A percentile compares a stretch with the other conserved stretches of the same genome.
phyloP scores from a whole-genome alignment of 2,329 filamentous ascomycete genomes.

The Neonectria coccinea region DNA sequence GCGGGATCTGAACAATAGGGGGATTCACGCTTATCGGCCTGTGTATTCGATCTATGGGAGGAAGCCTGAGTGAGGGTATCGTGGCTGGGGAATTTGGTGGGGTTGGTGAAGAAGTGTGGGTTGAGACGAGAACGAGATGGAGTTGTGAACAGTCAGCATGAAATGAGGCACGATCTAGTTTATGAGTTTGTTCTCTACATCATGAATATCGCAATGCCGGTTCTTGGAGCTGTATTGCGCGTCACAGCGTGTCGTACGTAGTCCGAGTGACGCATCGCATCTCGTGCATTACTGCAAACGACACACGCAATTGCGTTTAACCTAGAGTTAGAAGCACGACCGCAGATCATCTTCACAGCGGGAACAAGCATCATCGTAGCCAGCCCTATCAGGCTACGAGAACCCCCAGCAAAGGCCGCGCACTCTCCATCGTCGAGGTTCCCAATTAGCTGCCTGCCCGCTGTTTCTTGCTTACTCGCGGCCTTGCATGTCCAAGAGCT shows the following conservation, averaged over 20 bases:
- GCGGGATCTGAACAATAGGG: slow-evolving; percentile 23
- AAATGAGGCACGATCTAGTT: background rate
- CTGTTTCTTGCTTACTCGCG: background rate
- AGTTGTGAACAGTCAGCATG: background rate
- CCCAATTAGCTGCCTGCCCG: too few species aligned
- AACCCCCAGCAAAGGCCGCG: background rate
- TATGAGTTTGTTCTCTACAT: background rate
- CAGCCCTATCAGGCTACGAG: background rate
- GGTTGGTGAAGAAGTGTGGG: background rate
- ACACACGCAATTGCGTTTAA: background rate
- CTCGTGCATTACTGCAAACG: background rate
- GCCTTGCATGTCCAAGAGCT: slow-evolving; percentile 11
- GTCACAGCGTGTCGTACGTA: background rate
- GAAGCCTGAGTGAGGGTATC: slow-evolving; percentile 19
- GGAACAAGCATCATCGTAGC: background rate
- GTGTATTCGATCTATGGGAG: slow-evolving; percentile 33
- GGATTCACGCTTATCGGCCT: slow-evolving; percentile 31
- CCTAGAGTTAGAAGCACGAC: background rate
- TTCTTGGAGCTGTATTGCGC: background rate
- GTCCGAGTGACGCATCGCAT: slow-evolving; percentile 1
- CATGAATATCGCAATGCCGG: background rate
- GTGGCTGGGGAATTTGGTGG: background rate
- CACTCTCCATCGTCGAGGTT: background rate
- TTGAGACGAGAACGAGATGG: too few species aligned
- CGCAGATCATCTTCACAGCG: background rate